phyloP scores from a whole-genome alignment of 257 asterid species.

The Osmanthus fragrans region DNA sequence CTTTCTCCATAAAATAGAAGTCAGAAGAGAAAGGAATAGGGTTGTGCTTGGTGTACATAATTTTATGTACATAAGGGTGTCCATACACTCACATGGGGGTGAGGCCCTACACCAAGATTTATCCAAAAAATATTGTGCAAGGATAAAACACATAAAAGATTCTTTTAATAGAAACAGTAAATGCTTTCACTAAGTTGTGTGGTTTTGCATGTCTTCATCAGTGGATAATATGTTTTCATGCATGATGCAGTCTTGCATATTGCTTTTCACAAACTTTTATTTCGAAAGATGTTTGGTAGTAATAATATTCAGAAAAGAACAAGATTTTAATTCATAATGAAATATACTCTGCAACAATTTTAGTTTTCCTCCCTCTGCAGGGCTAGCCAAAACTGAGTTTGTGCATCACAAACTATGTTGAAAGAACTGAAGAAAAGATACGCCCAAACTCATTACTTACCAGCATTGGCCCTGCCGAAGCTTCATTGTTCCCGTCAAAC shows the following conservation, averaged over 20 bases:
- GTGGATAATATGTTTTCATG: slow-evolving; percentile 11
- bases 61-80: too few relatives aligned
- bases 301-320: not conserved
- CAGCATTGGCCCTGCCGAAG: slow-evolving; percentile 88
- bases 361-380: slow-evolving; percentile 1
- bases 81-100: too few relatives aligned
- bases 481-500: slow-evolving; percentile 88
- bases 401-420: not conserved
- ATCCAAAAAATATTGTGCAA: not conserved
- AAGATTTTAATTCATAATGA: not conserved
- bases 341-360: not conserved
- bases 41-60: too few relatives aligned
- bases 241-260: slow-evolving; percentile 1
- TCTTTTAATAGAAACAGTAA: not conserved
- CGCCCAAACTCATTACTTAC: slow-evolving; percentile 44
- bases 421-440: slow-evolving; percentile 19
- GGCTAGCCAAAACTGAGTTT: slow-evolving; percentile 14
- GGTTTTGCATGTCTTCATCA: slow-evolving; percentile 8
- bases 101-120: too few relatives aligned
- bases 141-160: slow-evolving; percentile 1
- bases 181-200: not conserved
- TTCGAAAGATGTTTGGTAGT: not conserved
- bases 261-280: not conserved
- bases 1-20: not conserved
- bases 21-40: slow-evolving; percentile 15